These are phyloP conservation scores for Fragilaria crotonensis DNA, from an alignment of 108 stramenopile species.

Conservation along the genomic window DNA sequence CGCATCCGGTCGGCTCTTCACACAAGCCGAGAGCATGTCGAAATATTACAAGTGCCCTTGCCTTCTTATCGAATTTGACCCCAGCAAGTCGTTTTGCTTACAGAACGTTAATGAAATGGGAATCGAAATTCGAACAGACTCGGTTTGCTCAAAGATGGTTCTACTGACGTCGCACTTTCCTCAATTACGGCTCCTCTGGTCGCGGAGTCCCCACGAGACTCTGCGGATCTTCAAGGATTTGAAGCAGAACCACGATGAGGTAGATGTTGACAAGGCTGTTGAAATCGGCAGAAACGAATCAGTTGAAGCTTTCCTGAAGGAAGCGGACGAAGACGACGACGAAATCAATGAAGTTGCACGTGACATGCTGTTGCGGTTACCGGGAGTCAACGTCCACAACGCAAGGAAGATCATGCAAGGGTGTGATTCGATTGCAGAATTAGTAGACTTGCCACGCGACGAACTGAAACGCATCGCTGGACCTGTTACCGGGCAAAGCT, in stretches of 20 bases:
- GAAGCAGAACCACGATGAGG: slow-evolving; percentile 78
- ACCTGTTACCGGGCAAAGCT: slow-evolving; percentile 79
- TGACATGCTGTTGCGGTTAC: slow-evolving; percentile 83
- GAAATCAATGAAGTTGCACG: slow-evolving; percentile 77
- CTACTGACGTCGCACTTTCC: slow-evolving; percentile 82
- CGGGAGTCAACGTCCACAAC: slow-evolving; percentile 81
- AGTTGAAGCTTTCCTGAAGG: slow-evolving; percentile 49
- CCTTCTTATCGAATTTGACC: slow-evolving; percentile 93
- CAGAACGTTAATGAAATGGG: slow-evolving; percentile 75
- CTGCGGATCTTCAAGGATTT: slow-evolving; percentile 83
- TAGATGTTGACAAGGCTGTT: slow-evolving; percentile 76
- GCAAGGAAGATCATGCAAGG: slow-evolving; percentile 80
- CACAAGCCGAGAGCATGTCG: slow-evolving; percentile 90
- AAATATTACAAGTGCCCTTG: slow-evolving; percentile 86
- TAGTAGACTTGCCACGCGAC: slow-evolving; percentile 67
- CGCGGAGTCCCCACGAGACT: slow-evolving; percentile 88
- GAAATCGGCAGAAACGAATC: slow-evolving; percentile 76
- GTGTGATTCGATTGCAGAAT: slow-evolving; percentile 72
- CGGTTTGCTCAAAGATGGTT: slow-evolving; percentile 81
- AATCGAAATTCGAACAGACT: slow-evolving; percentile 73
- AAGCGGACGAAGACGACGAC: slow-evolving; percentile 50
- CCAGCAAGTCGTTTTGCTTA: slow-evolving; percentile 83
- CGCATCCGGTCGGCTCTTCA: slow-evolving; percentile 87
- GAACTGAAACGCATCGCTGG: slow-evolving; percentile 71
- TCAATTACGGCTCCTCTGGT: slow-evolving; percentile 89